phyloP scores from a whole-genome alignment of 2,329 filamentous ascomycete genomes.

The Fusarium azukiicola region DNA sequence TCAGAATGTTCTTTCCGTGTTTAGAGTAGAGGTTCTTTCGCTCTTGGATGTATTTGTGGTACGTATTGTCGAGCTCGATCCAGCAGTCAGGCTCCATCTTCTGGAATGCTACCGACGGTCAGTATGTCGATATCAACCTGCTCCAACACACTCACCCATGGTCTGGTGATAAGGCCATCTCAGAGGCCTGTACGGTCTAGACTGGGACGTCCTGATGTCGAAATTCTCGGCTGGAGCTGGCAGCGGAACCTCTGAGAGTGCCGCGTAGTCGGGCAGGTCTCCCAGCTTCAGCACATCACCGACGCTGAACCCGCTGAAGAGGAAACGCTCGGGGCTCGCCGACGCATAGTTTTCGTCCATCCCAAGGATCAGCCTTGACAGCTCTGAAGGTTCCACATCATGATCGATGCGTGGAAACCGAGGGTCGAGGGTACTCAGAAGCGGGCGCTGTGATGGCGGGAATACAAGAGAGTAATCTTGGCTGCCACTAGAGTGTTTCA shows the following conservation, averaged over 20 bases:
- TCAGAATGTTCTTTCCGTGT: conserved; percentile 82
- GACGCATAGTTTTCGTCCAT: not conserved
- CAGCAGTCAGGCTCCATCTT: conserved; percentile 92
- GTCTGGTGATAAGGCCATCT: conserved; percentile 93
- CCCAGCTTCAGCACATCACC: not conserved
- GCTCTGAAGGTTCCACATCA: not conserved
- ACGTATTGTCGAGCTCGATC: conserved; percentile 90
- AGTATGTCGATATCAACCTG: not conserved
- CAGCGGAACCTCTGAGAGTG: conserved; percentile 6
- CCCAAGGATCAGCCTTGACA: not conserved
- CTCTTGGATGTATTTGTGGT: conserved; percentile 83
- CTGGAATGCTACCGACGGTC: conserved; percentile 77
- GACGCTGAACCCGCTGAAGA: conserved; percentile 8
- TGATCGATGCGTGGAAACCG: not conserved
- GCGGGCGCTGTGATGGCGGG: not conserved
- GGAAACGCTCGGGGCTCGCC: not conserved
- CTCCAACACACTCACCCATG: conserved; percentile 81
- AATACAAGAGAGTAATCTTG: not conserved
- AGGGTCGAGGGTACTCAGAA: not conserved
- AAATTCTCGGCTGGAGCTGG: conserved; percentile 65
- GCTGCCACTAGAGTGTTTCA: not conserved
- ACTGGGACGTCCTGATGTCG: conserved; percentile 82
- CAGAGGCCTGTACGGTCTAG: conserved; percentile 90
- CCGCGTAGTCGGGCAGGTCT: conserved; percentile 4
- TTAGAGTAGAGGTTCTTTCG: conserved; percentile 82